A percentile compares a stretch with the other conserved stretches of the same genome.
These are phyloP conservation scores for Candida buenavistaensis DNA, from an alignment of 1,139 yeast species.

Conservation along the genomic window DNA sequence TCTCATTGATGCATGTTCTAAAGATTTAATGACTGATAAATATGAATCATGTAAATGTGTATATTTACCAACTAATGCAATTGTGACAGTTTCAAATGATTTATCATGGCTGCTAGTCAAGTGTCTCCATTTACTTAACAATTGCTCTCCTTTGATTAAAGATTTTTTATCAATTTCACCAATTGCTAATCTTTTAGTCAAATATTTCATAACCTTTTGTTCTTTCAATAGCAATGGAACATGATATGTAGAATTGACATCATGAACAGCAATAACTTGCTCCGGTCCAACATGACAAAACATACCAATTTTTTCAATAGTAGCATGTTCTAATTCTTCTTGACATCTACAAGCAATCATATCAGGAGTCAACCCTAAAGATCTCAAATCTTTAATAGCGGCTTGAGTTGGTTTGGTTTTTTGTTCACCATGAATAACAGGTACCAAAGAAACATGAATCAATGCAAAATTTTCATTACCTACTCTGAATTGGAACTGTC, in stretches of 20 bases:
- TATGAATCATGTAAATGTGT: slow-evolving; percentile 94
- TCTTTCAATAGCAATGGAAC: slow-evolving; percentile 90
- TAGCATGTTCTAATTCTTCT: slow-evolving; percentile 74
- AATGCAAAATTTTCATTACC: slow-evolving; percentile 92
- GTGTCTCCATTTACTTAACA: slow-evolving; percentile 77
- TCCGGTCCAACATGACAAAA: slow-evolving; percentile 98
- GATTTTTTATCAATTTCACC: slow-evolving; percentile 58
- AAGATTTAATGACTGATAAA: slow-evolving; percentile 89
- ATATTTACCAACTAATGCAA: slow-evolving; percentile 96
- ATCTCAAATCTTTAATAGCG: slow-evolving; percentile 94
- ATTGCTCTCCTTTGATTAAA: slow-evolving; percentile 59
- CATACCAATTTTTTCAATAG: slow-evolving; percentile 95
- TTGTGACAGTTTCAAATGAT: slow-evolving; percentile 82
- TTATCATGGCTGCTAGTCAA: slow-evolving; percentile 78
- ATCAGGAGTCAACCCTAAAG: slow-evolving; percentile 92
- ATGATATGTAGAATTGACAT: slow-evolving; percentile 95
- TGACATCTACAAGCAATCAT: slow-evolving; percentile 98
- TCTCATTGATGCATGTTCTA: slow-evolving; percentile 93
- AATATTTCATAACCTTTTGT: slow-evolving; percentile 78
- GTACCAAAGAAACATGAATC: slow-evolving; percentile 94
- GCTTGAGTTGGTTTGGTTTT: slow-evolving; percentile 99
- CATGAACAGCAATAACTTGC: slow-evolving; percentile 96
- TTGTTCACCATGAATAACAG: slow-evolving; percentile 97
- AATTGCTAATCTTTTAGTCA: slow-evolving; percentile 67
- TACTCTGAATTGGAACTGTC: slow-evolving; percentile 98